phyloP scores from a whole-genome alignment of 306 rosid genomes.

The Abrus pulchellus region DNA sequence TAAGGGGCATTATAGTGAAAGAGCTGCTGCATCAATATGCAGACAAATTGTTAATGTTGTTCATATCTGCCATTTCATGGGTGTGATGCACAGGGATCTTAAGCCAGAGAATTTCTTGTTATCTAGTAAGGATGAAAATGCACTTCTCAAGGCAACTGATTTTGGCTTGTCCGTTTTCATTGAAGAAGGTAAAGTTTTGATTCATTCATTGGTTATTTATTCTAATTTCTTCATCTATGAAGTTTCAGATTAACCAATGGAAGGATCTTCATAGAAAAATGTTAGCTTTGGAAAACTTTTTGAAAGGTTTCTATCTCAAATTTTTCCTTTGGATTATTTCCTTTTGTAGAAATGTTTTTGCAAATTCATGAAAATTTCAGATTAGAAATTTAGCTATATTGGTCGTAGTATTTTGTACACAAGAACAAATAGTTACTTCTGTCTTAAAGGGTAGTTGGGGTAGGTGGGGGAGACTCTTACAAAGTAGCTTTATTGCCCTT shows the following conservation, averaged over 20 bases:
- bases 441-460: constrained; percentile 32
- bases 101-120: constrained; percentile 96
- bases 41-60: constrained; percentile 90
- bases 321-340: not conserved
- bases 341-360: not conserved
- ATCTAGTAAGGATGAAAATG: constrained; percentile 77
- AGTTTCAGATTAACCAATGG: not conserved
- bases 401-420: not conserved
- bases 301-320: not conserved
- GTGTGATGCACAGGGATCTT: constrained; percentile 95
- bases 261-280: constrained; percentile 2
- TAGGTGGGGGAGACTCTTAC: constrained; percentile 13
- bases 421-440: not conserved
- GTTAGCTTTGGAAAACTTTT: not conserved
- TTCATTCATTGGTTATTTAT: constrained; percentile 3
- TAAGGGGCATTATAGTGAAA: constrained; percentile 88
- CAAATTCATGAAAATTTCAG: not conserved
- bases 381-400: constrained; percentile 19
- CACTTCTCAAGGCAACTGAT: constrained; percentile 88
- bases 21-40: constrained; percentile 86
- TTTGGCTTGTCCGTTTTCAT: constrained; percentile 91
- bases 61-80: constrained; percentile 88
- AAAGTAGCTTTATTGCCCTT: constrained; percentile 22
- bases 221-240: not conserved
- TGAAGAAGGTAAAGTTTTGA: constrained; percentile 76